Percentiles rank a stretch among this genome's conserved stretches.
These are phyloP conservation scores for Ogataea polymorpha DNA, from an alignment of 805 yeast species.

Conservation along the genomic window DNA sequence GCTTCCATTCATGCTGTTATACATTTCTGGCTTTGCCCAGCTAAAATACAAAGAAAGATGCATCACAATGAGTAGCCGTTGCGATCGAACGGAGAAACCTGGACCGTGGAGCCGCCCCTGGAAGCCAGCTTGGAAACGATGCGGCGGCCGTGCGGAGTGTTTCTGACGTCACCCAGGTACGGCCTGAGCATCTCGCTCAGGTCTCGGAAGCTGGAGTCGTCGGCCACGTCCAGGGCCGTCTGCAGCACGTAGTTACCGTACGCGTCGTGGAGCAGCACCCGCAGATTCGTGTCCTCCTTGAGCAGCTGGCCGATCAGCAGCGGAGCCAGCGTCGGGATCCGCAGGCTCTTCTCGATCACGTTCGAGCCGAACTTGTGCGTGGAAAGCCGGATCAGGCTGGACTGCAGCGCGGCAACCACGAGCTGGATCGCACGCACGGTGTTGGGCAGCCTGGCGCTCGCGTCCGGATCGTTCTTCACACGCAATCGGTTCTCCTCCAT, in stretches of 20 bases:
- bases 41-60: conserved; percentile 22
- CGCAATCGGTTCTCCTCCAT: conserved; percentile 36
- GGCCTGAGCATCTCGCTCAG: conserved; percentile 66
- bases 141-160: conserved; percentile 95
- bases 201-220: conserved; percentile 47
- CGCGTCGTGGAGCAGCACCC: conserved; percentile 50
- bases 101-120: conserved; percentile 29
- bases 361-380: conserved; percentile 61
- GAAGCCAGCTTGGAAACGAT: conserved; percentile 61
- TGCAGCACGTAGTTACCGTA: conserved; percentile 60
- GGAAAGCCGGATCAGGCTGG: conserved; percentile 38
- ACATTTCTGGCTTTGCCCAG: conserved; percentile 13
- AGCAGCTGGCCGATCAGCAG: conserved; percentile 44
- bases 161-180: conserved; percentile 70
- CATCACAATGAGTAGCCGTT: conserved; percentile 11
- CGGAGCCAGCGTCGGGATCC: conserved; percentile 45
- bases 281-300: conserved; percentile 33
- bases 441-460: conserved; percentile 26
- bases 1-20: conserved; percentile 13
- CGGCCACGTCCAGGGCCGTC: conserved; percentile 57
- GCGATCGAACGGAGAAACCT: conserved; percentile 7
- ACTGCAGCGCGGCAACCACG: conserved; percentile 30
- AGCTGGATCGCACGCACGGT: conserved; percentile 30
- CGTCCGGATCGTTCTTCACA: conserved; percentile 25
- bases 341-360: conserved; percentile 54